A percentile compares a stretch with the other conserved stretches of the same genome.
Conservation (phyloP, 495 filamentous ascomycete genomes). For the Penicillium roqueforti region DNA sequence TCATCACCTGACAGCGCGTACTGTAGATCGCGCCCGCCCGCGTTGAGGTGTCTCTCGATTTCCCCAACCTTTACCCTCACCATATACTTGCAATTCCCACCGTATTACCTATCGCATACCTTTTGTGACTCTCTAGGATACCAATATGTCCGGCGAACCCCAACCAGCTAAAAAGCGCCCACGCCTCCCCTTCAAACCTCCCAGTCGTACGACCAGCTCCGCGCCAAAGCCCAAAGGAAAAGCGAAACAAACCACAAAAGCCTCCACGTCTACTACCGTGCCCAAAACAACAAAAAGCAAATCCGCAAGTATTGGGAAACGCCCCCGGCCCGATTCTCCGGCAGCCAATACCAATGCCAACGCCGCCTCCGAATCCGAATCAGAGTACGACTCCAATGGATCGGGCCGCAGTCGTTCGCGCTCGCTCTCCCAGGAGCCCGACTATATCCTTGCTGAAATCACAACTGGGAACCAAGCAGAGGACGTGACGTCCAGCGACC, state of each 20-base stretch:
- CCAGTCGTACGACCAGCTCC: slow-evolving; percentile 31
- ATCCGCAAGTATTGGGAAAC: slow-evolving; percentile 9
- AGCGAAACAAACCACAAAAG: slow-evolving; percentile 16
- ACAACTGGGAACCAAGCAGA: slow-evolving; percentile 25
- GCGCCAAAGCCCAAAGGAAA: slow-evolving; percentile 29
- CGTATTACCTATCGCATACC: neutral
- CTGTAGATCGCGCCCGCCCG: slow-evolving; percentile 8
- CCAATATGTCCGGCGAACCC: slow-evolving; percentile 37
- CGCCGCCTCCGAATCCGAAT: slow-evolving; percentile 17
- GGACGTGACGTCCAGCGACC: slow-evolving; percentile 37
- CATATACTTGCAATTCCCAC: neutral
- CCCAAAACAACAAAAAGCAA: slow-evolving; percentile 15
- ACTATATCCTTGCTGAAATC: slow-evolving; percentile 48
- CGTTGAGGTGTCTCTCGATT: slow-evolving; percentile 1
- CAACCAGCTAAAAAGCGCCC: slow-evolving; percentile 40
- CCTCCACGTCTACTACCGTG: slow-evolving; percentile 16
- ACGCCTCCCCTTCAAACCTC: slow-evolving; percentile 49
- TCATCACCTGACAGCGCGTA: slow-evolving; percentile 39
- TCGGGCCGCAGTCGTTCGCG: slow-evolving; percentile 17
- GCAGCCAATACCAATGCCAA: slow-evolving; percentile 9
- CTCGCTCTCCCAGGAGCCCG: slow-evolving; percentile 32
- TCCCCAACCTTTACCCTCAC: neutral
- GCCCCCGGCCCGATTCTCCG: slow-evolving; percentile 12
- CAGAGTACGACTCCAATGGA: slow-evolving; percentile 22
- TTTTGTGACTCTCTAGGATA: neutral